These are phyloP conservation scores for Metroxylon sagu DNA, from an alignment of 176 grass and related monocot species.

Conservation along the genomic window DNA sequence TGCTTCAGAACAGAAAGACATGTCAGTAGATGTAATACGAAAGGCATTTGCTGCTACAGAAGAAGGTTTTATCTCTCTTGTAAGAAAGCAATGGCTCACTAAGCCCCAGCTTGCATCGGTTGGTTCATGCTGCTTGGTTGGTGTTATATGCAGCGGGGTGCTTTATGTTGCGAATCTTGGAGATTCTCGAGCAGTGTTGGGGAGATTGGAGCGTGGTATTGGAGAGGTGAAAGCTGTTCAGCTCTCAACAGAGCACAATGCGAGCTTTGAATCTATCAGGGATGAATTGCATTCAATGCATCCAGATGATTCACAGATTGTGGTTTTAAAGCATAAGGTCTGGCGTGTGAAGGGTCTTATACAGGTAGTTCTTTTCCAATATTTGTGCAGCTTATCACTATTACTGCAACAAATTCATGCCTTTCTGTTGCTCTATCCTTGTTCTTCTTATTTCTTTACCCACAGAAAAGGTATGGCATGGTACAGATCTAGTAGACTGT, in stretches of 20 bases:
- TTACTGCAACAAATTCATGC: no score
- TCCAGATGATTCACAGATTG: constrained; percentile 74
- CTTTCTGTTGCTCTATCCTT: no score
- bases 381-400: no score
- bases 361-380: constrained; percentile 33
- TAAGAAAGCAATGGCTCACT: constrained; percentile 54
- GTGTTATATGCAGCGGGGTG: constrained; percentile 47
- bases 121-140: constrained; percentile 81
- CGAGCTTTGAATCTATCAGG: constrained; percentile 58
- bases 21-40: constrained; percentile 65
- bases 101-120: constrained; percentile 75
- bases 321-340: constrained; percentile 72
- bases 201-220: constrained; percentile 59
- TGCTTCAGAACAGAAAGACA: constrained; percentile 57
- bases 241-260: constrained; percentile 82
- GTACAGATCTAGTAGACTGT: no score
- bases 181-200: constrained; percentile 70
- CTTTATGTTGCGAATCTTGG: constrained; percentile 72
- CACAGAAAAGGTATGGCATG: no score
- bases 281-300: constrained; percentile 59
- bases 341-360: constrained; percentile 95
- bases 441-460: no score
- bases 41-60: constrained; percentile 64
- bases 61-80: constrained; percentile 69
- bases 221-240: constrained; percentile 73